These are phyloP conservation scores for Lagenidium giganteum DNA, from an alignment of 352 stramenopile species.

Conservation along the genomic window DNA sequence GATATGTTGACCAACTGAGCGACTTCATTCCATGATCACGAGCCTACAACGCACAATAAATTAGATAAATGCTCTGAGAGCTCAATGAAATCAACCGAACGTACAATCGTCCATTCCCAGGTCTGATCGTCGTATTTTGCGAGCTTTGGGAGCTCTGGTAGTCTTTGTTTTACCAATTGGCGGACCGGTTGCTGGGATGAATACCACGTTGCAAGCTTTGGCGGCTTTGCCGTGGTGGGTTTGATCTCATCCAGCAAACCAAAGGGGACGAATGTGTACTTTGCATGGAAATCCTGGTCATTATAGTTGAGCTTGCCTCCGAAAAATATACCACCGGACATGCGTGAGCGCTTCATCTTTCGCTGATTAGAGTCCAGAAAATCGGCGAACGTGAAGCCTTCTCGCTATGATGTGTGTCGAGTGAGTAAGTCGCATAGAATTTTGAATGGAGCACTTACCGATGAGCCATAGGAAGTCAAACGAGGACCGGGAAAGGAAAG, in stretches of 20 bases:
- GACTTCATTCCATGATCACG: slow-evolving; percentile 72
- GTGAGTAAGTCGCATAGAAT: background rate
- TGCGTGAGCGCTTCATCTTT: slow-evolving; percentile 3
- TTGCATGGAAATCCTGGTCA: slow-evolving; percentile 40
- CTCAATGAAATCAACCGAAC: slow-evolving; percentile 19
- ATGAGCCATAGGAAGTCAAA: slow-evolving; percentile 10
- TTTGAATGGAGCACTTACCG: slow-evolving; percentile 2
- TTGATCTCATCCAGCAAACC: slow-evolving; percentile 56
- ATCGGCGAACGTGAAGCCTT: slow-evolving; percentile 21
- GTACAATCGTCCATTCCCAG: slow-evolving; percentile 91
- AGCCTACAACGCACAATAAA: slow-evolving; percentile 25
- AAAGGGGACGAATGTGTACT: slow-evolving; percentile 46
- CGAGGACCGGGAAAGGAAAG: slow-evolving; percentile 36
- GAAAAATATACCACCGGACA: slow-evolving; percentile 57
- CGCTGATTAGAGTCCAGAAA: slow-evolving; percentile 17
- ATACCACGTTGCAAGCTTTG: slow-evolving; percentile 40
- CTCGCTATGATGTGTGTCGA: slow-evolving; percentile 2
- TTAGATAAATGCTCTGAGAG: background rate
- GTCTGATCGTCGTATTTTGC: slow-evolving; percentile 84
- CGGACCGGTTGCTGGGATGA: slow-evolving; percentile 25
- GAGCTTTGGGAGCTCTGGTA: slow-evolving; percentile 39
- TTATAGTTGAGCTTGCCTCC: slow-evolving; percentile 60
- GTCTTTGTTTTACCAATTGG: slow-evolving; percentile 27
- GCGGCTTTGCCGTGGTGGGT: slow-evolving; percentile 3
- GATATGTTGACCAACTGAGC: slow-evolving; percentile 78